These are phyloP conservation scores for Zoysia japonica DNA, from an alignment of 176 grass and related monocot species.

Conservation along the genomic window DNA sequence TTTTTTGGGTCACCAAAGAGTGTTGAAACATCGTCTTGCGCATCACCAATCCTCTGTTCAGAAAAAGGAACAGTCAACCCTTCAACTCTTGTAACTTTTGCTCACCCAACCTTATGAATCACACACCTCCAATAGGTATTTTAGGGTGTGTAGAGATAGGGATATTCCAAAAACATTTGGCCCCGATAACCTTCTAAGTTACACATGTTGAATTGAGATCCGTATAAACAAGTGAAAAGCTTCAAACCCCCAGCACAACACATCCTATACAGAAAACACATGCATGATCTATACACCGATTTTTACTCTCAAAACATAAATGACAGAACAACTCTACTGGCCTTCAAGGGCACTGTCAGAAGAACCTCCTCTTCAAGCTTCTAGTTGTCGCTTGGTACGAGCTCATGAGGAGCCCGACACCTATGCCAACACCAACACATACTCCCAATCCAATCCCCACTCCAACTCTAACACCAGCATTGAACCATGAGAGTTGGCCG, in stretches of 20 bases:
- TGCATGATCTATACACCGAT: conserved; percentile 33
- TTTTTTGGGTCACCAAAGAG: too few relatives aligned
- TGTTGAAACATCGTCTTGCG: too few relatives aligned
- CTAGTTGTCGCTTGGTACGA: conserved; percentile 54
- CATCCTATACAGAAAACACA: conserved; percentile 21
- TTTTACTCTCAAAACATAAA: background rate
- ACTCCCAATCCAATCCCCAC: conserved; percentile 91
- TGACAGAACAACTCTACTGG: too few relatives aligned
- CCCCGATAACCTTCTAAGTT: conserved; percentile 7
- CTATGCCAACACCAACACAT: conserved; percentile 91
- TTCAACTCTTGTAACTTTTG: too few relatives aligned
- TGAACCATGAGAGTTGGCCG: conserved; percentile 93
- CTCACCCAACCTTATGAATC: too few relatives aligned
- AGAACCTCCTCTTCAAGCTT: too few relatives aligned
- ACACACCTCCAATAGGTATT: background rate
- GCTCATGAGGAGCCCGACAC: conserved; percentile 85
- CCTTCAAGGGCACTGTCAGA: too few relatives aligned
- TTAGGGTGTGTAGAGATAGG: background rate
- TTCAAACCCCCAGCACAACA: conserved; percentile 1
- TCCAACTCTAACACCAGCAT: conserved; percentile 84
- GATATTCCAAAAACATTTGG: too few relatives aligned
- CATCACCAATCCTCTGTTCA: too few relatives aligned
- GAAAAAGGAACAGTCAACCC: too few relatives aligned
- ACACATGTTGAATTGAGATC: conserved; percentile 9
- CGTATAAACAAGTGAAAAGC: conserved; percentile 22